phyloP scores from a whole-genome alignment of 2,329 filamentous ascomycete species.

The Trichoderma simmonsii region DNA sequence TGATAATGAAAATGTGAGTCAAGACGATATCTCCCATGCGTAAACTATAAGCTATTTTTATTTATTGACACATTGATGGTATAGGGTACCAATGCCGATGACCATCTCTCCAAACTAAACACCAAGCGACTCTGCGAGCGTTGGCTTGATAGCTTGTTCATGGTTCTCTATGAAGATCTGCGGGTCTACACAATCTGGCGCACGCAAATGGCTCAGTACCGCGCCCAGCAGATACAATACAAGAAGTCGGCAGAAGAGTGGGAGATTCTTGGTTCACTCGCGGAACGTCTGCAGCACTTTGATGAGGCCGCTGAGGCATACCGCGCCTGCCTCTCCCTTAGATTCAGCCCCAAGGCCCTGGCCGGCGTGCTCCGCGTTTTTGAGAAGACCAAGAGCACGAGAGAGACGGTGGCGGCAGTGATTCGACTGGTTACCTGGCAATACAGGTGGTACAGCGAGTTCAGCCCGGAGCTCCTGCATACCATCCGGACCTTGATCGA shows the following conservation, averaged over 20 bases:
- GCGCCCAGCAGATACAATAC: conserved; percentile 89
- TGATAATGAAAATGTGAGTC: conserved; percentile 65
- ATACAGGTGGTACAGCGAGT: conserved; percentile 99
- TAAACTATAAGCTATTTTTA: neutral
- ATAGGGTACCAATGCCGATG: conserved; percentile 62
- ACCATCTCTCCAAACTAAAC: conserved; percentile 83
- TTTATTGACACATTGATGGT: conserved; percentile 21
- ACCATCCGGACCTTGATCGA: conserved; percentile 91
- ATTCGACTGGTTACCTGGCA: conserved; percentile 96
- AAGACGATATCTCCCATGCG: neutral
- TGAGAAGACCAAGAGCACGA: conserved; percentile 72
- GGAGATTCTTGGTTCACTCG: conserved; percentile 93
- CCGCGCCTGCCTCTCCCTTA: conserved; percentile 77
- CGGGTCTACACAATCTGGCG: conserved; percentile 99
- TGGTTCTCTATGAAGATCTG: conserved; percentile 97
- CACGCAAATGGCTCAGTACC: conserved; percentile 94
- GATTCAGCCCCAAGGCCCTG: conserved; percentile 92
- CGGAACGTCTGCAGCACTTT: conserved; percentile 85
- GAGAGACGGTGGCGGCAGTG: conserved; percentile 77
- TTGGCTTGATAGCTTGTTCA: conserved; percentile 98
- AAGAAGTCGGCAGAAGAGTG: conserved; percentile 96
- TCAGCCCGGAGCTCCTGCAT: conserved; percentile 85
- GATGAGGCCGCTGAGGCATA: conserved; percentile 94
- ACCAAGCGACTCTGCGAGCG: conserved; percentile 96
- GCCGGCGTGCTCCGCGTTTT: conserved; percentile 78